Evolutionary conservation across 345 rosid genomes (phyloP).

Genomic region (Reutealis trisperma): DNA sequence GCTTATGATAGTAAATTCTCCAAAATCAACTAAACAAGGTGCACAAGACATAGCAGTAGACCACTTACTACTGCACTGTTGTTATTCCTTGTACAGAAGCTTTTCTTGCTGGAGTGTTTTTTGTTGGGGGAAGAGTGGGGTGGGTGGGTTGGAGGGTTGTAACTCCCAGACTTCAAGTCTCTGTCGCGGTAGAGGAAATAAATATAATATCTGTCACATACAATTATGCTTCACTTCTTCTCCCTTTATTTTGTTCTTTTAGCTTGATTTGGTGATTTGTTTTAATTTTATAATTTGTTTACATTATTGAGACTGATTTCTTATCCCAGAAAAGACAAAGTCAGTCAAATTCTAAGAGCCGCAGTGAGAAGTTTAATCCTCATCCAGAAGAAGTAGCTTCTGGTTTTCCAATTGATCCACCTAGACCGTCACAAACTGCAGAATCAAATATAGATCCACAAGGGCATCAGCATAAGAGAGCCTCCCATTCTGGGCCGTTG

Average conservation of each 20-base stretch:
- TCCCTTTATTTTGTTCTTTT: neutral
- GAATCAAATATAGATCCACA: conserved; percentile 63
- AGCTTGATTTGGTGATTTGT: neutral
- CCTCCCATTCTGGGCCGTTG: conserved; percentile 92
- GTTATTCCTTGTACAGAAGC: neutral
- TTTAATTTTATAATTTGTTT: neutral
- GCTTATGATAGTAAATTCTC: neutral
- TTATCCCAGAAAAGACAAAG: conserved; percentile 75
- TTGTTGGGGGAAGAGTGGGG: too few relatives aligned
- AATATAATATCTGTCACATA: neutral
- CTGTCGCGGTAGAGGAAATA: neutral
- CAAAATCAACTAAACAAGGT: neutral
- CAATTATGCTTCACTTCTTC: neutral
- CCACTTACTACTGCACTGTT: neutral
- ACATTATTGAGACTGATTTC: neutral
- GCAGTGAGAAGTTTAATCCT: conserved; percentile 97
- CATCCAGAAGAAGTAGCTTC: conserved; percentile 98
- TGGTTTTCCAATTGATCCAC: conserved; percentile 98
- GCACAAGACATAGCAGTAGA: neutral
- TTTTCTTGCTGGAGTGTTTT: neutral
- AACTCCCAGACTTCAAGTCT: neutral
- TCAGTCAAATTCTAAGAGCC: conserved; percentile 74
- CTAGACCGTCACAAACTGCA: conserved; percentile 74
- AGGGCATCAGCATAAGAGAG: conserved; percentile 72
- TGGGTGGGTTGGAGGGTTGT: neutral